Conservation (phyloP, 2,329 filamentous ascomycete genomes). For the Monosporascus sp. region DNA sequence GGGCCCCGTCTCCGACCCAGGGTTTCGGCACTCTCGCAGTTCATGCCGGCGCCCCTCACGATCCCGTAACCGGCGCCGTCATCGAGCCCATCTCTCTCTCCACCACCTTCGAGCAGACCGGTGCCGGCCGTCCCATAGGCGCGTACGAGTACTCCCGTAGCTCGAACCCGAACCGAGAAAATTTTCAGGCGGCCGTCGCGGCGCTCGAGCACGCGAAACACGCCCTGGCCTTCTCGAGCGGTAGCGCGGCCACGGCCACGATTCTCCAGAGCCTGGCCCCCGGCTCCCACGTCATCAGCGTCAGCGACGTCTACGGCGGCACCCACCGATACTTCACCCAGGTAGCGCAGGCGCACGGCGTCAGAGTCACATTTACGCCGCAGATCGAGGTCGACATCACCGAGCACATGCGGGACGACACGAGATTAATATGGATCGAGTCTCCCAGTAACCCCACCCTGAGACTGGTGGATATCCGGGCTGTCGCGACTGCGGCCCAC, state of each 20-base stretch:
- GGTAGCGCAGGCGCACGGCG: slow-evolving; percentile 89
- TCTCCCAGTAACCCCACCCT: slow-evolving; percentile 92
- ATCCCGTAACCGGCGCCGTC: slow-evolving; percentile 87
- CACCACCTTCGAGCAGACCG: slow-evolving; percentile 90
- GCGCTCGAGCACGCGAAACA: slow-evolving; percentile 89
- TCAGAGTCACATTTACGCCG: slow-evolving; percentile 90
- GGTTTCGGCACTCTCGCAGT: slow-evolving; percentile 91
- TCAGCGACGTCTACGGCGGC: slow-evolving; percentile 96
- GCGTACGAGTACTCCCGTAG: slow-evolving; percentile 90
- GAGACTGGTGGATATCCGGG: slow-evolving; percentile 84
- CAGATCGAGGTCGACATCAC: slow-evolving; percentile 85
- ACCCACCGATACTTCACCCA: slow-evolving; percentile 99
- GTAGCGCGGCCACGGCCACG: slow-evolving; percentile 86
- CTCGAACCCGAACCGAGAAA: slow-evolving; percentile 89
- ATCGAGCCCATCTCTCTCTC: slow-evolving; percentile 95
- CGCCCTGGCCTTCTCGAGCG: slow-evolving; percentile 90
- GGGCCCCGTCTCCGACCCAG: slow-evolving; percentile 67
- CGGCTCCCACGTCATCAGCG: slow-evolving; percentile 90
- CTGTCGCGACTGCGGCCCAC: slow-evolving; percentile 78
- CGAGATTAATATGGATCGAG: slow-evolving; percentile 96
- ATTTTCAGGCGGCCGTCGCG: slow-evolving; percentile 89
- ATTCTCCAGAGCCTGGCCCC: slow-evolving; percentile 89
- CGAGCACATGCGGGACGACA: slow-evolving; percentile 79
- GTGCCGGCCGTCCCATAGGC: slow-evolving; percentile 82
- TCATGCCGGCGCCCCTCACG: slow-evolving; percentile 86